Evolutionary conservation across 2,329 filamentous ascomycete genomes (phyloP).

Genomic region (Neofusicoccum sp.): DNA sequence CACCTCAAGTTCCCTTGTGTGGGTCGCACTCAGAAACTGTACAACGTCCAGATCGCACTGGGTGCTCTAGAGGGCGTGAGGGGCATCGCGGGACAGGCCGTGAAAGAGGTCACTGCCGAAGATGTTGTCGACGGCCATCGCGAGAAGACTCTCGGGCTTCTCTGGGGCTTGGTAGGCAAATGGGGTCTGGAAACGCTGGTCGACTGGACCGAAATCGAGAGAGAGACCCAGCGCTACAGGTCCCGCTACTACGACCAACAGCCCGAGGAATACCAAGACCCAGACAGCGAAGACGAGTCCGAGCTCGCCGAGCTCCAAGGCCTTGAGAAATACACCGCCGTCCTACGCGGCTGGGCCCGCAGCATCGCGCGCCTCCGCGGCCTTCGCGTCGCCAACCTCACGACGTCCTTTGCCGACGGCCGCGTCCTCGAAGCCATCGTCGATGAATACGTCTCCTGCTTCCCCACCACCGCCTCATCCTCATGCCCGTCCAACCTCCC

Average conservation of each 20-base stretch:
- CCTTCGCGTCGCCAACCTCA: constrained; percentile 56
- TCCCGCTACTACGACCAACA: constrained; percentile 34
- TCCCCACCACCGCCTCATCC: constrained; percentile 29
- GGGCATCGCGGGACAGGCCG: constrained; percentile 44
- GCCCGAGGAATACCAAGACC: constrained; percentile 28
- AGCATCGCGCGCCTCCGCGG: constrained; percentile 52
- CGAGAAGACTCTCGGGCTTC: constrained; percentile 63
- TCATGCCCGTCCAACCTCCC: constrained; percentile 29
- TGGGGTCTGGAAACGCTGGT: constrained; percentile 58
- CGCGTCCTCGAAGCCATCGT: constrained; percentile 59
- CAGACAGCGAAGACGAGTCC: constrained; percentile 27
- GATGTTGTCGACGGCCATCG: constrained; percentile 67
- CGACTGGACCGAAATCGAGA: constrained; percentile 56
- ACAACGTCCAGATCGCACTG: constrained; percentile 62
- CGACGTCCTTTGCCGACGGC: constrained; percentile 60
- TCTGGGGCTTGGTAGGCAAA: constrained; percentile 62
- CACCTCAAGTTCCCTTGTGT: constrained; percentile 61
- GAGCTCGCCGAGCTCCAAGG: constrained; percentile 30
- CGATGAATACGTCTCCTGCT: constrained; percentile 56
- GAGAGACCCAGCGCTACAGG: constrained; percentile 53
- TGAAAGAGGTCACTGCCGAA: constrained; percentile 52
- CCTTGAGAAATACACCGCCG: constrained; percentile 38
- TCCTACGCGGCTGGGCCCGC: constrained; percentile 61
- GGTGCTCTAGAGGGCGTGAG: constrained; percentile 52
- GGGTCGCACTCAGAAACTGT: constrained; percentile 58